A percentile compares a stretch with the other conserved stretches of the same genome.
Conservation (phyloP, 2,329 filamentous ascomycete species). For the Calonectria henricotiae region DNA sequence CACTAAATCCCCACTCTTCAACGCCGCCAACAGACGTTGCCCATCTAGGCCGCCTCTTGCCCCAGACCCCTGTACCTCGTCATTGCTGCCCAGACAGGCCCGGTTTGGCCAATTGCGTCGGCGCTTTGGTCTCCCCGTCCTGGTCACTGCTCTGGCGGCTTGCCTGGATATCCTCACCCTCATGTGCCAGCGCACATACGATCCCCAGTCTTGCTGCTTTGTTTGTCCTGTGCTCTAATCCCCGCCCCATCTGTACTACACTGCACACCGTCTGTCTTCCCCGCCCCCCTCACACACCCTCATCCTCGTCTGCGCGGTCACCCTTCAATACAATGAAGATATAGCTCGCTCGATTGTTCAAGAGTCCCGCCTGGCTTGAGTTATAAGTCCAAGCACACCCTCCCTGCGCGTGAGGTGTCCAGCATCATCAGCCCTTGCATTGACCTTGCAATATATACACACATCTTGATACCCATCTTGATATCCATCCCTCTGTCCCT, state of each 20-base stretch:
- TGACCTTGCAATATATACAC: slow-evolving; percentile 10
- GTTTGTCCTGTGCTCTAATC: slow-evolving; percentile 48
- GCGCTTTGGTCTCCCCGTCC: slow-evolving; percentile 35
- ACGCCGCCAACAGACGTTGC: slow-evolving; percentile 45
- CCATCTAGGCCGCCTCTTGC: slow-evolving; percentile 26
- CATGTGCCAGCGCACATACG: slow-evolving; percentile 50
- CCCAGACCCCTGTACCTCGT: slow-evolving; percentile 41
- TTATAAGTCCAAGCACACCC: slow-evolving; percentile 38
- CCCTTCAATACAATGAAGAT: slow-evolving; percentile 37
- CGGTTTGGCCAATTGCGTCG: slow-evolving; percentile 25
- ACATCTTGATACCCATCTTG: too few relatives aligned
- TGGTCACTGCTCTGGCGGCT: slow-evolving; percentile 33
- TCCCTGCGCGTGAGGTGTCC: slow-evolving; percentile 30
- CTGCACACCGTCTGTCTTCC: slow-evolving; percentile 37
- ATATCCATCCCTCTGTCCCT: neutral
- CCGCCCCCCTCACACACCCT: slow-evolving; percentile 36
- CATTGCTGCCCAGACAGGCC: slow-evolving; percentile 42
- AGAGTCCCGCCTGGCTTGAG: slow-evolving; percentile 29
- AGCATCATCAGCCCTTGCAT: slow-evolving; percentile 17
- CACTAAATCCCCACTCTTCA: slow-evolving; percentile 47
- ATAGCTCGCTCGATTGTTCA: slow-evolving; percentile 27
- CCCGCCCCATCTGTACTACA: slow-evolving; percentile 45
- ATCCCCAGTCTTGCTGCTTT: slow-evolving; percentile 43
- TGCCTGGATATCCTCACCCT: slow-evolving; percentile 46
- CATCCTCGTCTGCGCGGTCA: slow-evolving; percentile 21